Percentiles rank a stretch among this genome's conserved stretches.
These are phyloP conservation scores for Eucalyptus erythrocorys DNA, from an alignment of 345 rosid species.

Conservation along the genomic window DNA sequence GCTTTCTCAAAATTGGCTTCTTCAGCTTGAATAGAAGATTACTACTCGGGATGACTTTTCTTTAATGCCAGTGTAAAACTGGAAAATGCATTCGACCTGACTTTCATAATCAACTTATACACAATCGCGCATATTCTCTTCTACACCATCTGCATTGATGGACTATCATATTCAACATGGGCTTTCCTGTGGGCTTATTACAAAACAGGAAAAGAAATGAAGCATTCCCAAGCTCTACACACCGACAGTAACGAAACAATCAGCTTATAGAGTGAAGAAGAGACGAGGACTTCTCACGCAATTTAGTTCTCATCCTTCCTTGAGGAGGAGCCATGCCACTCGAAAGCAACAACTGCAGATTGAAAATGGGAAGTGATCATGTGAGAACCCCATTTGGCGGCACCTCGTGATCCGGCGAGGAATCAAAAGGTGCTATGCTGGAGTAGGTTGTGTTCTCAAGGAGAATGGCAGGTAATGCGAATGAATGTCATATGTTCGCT, in stretches of 20 bases:
- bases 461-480: not conserved
- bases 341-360: not conserved
- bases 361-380: not conserved
- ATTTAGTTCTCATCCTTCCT: not conserved
- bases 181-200: not conserved
- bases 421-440: not conserved
- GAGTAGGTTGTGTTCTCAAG: not conserved
- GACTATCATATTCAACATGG: not conserved
- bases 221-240: not conserved
- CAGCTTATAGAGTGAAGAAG: not conserved
- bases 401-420: not conserved
- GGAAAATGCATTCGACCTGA: not conserved
- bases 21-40: not conserved
- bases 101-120: not conserved
- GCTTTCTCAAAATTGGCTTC: not conserved
- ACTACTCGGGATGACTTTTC: not conserved
- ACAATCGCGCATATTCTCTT: not conserved
- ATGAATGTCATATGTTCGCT: not conserved
- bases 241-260: not conserved
- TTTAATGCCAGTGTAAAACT: not conserved
- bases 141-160: not conserved
- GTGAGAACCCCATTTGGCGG: not conserved
- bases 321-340: not conserved
- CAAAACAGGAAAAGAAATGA: not conserved
- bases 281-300: not conserved